A percentile compares a stretch with the other conserved stretches of the same genome.
Evolutionary conservation across 352 stramenopile species (phyloP).

Genomic region (Globisporangium paddicum): DNA sequence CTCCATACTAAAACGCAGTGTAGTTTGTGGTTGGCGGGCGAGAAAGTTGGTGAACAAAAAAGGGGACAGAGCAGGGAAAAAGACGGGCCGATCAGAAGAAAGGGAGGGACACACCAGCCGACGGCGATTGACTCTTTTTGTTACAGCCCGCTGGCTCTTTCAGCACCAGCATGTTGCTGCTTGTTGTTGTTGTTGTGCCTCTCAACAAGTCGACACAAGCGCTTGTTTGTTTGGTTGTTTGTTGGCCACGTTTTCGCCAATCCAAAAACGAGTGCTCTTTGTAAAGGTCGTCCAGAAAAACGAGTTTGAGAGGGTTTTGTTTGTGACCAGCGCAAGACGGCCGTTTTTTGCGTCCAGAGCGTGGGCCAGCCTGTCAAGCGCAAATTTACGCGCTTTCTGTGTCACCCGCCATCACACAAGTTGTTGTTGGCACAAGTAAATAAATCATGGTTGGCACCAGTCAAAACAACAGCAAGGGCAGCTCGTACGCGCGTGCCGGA

Average conservation of each 20-base stretch:
- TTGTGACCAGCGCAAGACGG: not conserved
- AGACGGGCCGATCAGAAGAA: constrained; percentile 1
- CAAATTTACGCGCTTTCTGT: not conserved
- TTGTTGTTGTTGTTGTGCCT: too few relatives aligned
- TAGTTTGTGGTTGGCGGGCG: constrained; percentile 1
- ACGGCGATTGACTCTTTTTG: not conserved
- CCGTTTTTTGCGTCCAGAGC: constrained; percentile 5
- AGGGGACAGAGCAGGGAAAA: not conserved
- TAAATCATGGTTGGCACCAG: not conserved
- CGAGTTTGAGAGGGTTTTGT: not conserved
- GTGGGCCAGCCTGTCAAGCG: constrained; percentile 9
- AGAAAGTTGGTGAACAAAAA: not conserved
- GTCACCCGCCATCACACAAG: not conserved
- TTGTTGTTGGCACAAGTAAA: not conserved
- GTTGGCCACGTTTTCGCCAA: too few relatives aligned
- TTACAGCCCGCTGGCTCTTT: too few relatives aligned
- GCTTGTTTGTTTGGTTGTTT: too few relatives aligned
- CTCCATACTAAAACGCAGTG: constrained; percentile 6
- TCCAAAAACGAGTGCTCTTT: too few relatives aligned
- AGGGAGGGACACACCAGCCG: not conserved
- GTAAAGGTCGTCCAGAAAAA: not conserved
- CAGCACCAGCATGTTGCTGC: too few relatives aligned
- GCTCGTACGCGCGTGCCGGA: not conserved
- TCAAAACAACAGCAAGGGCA: not conserved
- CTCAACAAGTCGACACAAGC: too few relatives aligned